Conservation (phyloP, 345 rosid species). For the Populus tremula region DNA sequence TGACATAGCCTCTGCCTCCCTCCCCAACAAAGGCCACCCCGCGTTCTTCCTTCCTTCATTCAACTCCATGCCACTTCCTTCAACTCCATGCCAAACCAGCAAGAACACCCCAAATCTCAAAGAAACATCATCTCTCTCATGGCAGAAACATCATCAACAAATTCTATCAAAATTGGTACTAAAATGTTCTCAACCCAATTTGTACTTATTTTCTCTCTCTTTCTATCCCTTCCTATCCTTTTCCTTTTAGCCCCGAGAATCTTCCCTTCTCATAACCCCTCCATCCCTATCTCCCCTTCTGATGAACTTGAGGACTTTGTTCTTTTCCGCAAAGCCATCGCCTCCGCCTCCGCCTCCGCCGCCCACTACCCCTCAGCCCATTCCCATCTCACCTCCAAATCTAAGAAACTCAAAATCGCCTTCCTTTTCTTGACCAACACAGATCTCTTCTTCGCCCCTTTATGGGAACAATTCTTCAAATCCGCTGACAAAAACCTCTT, state of each 20-base stretch:
- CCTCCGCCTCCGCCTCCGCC: constrained; percentile 21
- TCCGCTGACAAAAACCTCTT: constrained; percentile 35
- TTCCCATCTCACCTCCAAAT: constrained; percentile 61
- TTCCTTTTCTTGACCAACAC: constrained; percentile 91
- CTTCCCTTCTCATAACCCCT: constrained; percentile 32
- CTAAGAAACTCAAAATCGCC: constrained; percentile 65
- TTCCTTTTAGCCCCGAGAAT: constrained; percentile 22
- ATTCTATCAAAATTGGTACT: constrained; percentile 5
- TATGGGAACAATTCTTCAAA: constrained; percentile 73
- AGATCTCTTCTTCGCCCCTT: constrained; percentile 75
- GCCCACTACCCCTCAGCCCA: constrained; percentile 13
- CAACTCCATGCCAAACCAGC: background rate
- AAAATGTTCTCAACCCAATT: constrained; percentile 55
- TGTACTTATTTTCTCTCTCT: constrained; percentile 46
- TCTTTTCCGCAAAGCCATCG: constrained; percentile 57
- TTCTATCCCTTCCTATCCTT: constrained; percentile 51
- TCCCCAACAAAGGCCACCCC: background rate
- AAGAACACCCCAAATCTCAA: too few relatives aligned
- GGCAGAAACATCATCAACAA: background rate
- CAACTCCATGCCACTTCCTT: background rate
- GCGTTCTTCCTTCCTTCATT: background rate
- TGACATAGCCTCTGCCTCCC: too few relatives aligned
- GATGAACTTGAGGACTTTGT: constrained; percentile 75
- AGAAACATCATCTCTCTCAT: background rate
- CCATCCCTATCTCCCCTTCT: constrained; percentile 51